Evolutionary conservation across 805 yeast species (phyloP).

Genomic region (Ascoidea tarda): DNA sequence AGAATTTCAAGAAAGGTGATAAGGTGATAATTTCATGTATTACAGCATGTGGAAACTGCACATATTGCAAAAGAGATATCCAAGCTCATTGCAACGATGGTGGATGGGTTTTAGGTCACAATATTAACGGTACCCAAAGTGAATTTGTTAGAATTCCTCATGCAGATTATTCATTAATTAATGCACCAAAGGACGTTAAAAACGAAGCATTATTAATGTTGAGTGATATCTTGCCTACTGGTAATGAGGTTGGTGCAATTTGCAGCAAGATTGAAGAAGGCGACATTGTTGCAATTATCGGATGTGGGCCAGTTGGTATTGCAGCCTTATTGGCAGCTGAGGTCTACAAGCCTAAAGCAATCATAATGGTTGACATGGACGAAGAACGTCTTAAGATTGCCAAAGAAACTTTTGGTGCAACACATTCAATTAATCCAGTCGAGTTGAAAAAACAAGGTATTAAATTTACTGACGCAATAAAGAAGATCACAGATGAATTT

Average conservation of each 20-base stretch:
- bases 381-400: constrained; percentile 46
- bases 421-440: constrained; percentile 35
- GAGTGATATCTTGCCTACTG: constrained; percentile 55
- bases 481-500: constrained; percentile 16
- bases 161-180: constrained; percentile 25
- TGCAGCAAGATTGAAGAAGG: constrained; percentile 37
- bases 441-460: constrained; percentile 19
- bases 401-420: constrained; percentile 42
- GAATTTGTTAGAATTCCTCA: constrained; percentile 42
- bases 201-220: constrained; percentile 41
- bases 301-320: constrained; percentile 56
- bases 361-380: constrained; percentile 45
- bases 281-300: constrained; percentile 49
- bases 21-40: constrained; percentile 52
- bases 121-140: constrained; percentile 57
- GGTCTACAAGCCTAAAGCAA: constrained; percentile 36
- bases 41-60: constrained; percentile 44
- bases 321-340: constrained; percentile 45
- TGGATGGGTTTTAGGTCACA: constrained; percentile 39
- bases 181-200: constrained; percentile 18
- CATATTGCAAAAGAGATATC: constrained; percentile 37
- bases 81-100: constrained; percentile 49
- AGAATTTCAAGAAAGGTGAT: constrained; percentile 38
- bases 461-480: constrained; percentile 24
- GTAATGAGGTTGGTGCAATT: constrained; percentile 51